phyloP scores from a whole-genome alignment of 1,284 basidiomycete genomes.

The Apiotrichum akiyoshidainum region DNA sequence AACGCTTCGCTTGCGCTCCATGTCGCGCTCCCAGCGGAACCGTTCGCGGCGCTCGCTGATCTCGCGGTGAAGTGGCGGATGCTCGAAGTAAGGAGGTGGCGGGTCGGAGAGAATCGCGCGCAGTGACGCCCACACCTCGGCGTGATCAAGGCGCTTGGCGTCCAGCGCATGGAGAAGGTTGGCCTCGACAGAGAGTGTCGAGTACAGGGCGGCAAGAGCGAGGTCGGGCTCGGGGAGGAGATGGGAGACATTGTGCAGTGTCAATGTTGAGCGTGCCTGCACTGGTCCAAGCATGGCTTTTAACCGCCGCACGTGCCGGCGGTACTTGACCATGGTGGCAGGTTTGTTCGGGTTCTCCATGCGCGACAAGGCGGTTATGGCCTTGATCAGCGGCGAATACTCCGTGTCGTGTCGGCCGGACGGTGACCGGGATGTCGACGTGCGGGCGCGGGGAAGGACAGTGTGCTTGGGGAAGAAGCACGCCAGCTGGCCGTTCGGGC shows the following conservation, averaged over 20 bases:
- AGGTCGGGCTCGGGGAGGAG: constrained; percentile 58
- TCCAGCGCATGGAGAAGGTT: constrained; percentile 63
- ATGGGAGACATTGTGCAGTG: constrained; percentile 61
- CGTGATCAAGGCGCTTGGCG: constrained; percentile 65
- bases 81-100: constrained; percentile 34
- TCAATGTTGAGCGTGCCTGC: constrained; percentile 55
- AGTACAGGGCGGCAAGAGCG: constrained; percentile 64
- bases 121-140: constrained; percentile 67
- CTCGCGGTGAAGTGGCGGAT: constrained; percentile 17
- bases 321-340: constrained; percentile 8
- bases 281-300: constrained; percentile 22
- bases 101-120: constrained; percentile 53
- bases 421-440: constrained; percentile 40
- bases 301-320: constrained; percentile 15
- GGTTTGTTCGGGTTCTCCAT: constrained; percentile 38
- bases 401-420: constrained; percentile 25
- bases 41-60: constrained; percentile 20
- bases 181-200: constrained; percentile 52
- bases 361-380: constrained; percentile 40
- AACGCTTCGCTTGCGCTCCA: constrained; percentile 37
- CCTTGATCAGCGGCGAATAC: constrained; percentile 36
- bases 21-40: constrained; percentile 37
- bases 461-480: constrained; percentile 69
- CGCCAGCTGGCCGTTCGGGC: constrained; percentile 78
- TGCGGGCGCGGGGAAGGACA: constrained; percentile 34